phyloP scores from a whole-genome alignment of 1,284 basidiomycete species.

The Malassezia restricta region DNA sequence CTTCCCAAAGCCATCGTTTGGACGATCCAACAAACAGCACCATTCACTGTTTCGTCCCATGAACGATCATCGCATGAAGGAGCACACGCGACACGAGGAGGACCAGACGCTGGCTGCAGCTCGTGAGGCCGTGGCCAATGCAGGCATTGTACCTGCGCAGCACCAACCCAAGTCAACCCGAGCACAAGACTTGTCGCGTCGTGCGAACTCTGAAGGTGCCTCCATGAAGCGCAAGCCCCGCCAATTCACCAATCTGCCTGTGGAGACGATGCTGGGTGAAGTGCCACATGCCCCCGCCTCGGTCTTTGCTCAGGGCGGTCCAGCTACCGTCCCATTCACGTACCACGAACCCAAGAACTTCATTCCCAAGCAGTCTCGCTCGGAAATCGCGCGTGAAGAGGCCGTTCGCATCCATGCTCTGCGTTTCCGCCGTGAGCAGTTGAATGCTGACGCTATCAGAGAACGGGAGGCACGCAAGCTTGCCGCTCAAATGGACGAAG shows the following conservation, averaged over 20 bases:
- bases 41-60: not conserved
- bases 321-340: not conserved
- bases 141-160: not conserved
- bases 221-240: not conserved
- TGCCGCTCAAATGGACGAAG: not conserved
- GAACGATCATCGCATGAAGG: not conserved
- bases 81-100: not conserved
- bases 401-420: constrained; percentile 1
- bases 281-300: constrained; percentile 4
- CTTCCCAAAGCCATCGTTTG: not conserved
- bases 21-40: not conserved
- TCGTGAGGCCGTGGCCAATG: constrained; percentile 1
- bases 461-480: not conserved
- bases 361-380: not conserved
- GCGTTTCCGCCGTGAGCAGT: not conserved
- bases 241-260: not conserved
- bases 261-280: constrained; percentile 1
- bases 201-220: not conserved
- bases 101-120: not conserved
- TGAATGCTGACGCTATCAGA: constrained; percentile 1
- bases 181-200: not conserved
- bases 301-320: constrained; percentile 2
- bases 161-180: not conserved
- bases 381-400: constrained; percentile 2
- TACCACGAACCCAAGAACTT: not conserved